Percentiles rank a stretch among this genome's conserved stretches.
phyloP scores from a whole-genome alignment of 2,329 filamentous ascomycete genomes.

The Pseudogymnoascus sp. region DNA sequence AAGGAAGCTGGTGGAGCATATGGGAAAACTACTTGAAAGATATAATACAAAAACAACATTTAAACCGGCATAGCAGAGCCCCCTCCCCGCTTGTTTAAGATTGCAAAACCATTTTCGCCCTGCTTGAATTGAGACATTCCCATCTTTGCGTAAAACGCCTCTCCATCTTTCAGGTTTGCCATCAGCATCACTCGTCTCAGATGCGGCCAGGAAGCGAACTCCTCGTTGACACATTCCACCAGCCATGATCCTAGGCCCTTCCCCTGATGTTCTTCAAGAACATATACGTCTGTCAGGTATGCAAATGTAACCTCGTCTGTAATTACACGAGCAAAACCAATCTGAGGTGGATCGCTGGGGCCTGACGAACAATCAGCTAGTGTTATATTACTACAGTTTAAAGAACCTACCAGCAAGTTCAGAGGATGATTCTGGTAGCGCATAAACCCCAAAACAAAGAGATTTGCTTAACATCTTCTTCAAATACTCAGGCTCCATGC shows the following conservation, averaged over 20 bases:
- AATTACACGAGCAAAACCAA: constrained; percentile 56
- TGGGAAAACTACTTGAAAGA: constrained; percentile 22
- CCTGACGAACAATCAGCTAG: constrained; percentile 12
- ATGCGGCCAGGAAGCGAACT: constrained; percentile 46
- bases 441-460: constrained; percentile 52
- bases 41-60: background rate
- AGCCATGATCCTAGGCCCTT: constrained; percentile 59
- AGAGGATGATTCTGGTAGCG: constrained; percentile 27
- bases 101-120: constrained; percentile 13
- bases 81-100: constrained; percentile 10
- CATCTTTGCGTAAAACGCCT: constrained; percentile 24
- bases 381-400: background rate
- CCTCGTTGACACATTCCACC: constrained; percentile 51
- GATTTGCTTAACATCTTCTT: constrained; percentile 48
- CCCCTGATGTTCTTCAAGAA: constrained; percentile 51
- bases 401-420: constrained; percentile 27
- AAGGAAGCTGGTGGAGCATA: constrained; percentile 63
- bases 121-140: constrained; percentile 18
- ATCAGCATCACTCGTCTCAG: constrained; percentile 50
- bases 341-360: constrained; percentile 28
- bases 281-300: constrained; percentile 63
- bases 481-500: constrained; percentile 41
- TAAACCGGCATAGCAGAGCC: background rate
- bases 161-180: constrained; percentile 13
- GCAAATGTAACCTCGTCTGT: constrained; percentile 63